A percentile compares a stretch with the other conserved stretches of the same genome.
These are phyloP conservation scores for Geosmithia morbida DNA, from an alignment of 2,329 filamentous ascomycete species.

Conservation along the genomic window DNA sequence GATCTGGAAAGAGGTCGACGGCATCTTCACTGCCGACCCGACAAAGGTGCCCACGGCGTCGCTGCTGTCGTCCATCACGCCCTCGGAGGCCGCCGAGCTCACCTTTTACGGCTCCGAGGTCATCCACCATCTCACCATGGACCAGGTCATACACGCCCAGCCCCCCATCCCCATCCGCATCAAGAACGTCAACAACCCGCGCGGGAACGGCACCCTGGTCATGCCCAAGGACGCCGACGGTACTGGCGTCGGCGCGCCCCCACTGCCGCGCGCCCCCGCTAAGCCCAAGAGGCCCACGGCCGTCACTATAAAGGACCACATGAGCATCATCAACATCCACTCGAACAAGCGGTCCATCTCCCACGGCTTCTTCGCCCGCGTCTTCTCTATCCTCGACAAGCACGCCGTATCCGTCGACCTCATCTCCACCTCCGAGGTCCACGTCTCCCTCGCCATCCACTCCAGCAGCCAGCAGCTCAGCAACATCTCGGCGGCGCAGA, in stretches of 20 bases:
- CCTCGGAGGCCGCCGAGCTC: conserved; percentile 86
- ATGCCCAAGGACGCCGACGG: conserved; percentile 55
- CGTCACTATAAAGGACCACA: conserved; percentile 94
- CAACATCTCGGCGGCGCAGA: conserved; percentile 51
- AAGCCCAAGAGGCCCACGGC: conserved; percentile 68
- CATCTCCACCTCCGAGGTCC: conserved; percentile 92
- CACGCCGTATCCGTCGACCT: conserved; percentile 85
- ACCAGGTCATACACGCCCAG: conserved; percentile 75
- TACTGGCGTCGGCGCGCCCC: too few relatives aligned
- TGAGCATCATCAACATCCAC: conserved; percentile 94
- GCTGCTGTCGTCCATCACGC: conserved; percentile 77
- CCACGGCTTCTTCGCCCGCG: conserved; percentile 87
- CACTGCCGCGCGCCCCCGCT: conserved; percentile 19
- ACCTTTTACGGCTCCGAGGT: conserved; percentile 93
- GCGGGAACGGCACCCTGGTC: conserved; percentile 65
- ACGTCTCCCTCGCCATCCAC: conserved; percentile 94
- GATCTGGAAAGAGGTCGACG: conserved; percentile 98
- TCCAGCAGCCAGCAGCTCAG: conserved; percentile 52
- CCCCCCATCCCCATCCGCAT: conserved; percentile 74
- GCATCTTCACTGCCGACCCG: conserved; percentile 75
- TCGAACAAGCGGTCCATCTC: conserved; percentile 94
- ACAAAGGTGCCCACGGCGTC: conserved; percentile 88
- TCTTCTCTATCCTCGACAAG: conserved; percentile 82
- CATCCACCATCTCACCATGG: conserved; percentile 98
- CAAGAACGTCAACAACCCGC: conserved; percentile 83